Conservation (phyloP, 2,329 filamentous ascomycete species). For the Colletotrichum orchidophilum region DNA sequence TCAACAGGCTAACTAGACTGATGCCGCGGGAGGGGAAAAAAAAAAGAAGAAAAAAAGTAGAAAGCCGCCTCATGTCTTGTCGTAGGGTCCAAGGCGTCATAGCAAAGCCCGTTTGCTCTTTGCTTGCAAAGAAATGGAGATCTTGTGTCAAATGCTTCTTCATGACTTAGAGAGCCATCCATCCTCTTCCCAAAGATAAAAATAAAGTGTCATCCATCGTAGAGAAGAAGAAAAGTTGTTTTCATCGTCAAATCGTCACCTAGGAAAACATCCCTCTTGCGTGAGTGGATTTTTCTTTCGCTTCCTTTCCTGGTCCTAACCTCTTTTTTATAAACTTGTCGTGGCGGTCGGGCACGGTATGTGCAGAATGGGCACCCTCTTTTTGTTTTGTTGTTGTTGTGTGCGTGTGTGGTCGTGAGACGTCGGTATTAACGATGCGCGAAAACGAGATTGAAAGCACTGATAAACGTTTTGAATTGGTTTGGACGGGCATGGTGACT, state of each 20-base stretch:
- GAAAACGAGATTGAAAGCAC: slow-evolving; percentile 5
- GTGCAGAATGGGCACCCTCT: slow-evolving; percentile 1
- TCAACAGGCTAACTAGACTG: neutral
- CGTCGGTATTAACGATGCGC: slow-evolving; percentile 26
- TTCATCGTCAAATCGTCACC: slow-evolving; percentile 23
- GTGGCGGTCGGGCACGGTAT: slow-evolving; percentile 7
- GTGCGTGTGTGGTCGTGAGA: slow-evolving; percentile 12
- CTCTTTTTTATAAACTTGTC: slow-evolving; percentile 24
- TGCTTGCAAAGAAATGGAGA: slow-evolving; percentile 22
- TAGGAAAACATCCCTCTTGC: neutral
- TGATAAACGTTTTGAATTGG: slow-evolving; percentile 10
- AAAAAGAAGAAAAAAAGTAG: neutral
- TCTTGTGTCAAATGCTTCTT: neutral
- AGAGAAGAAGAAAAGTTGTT: neutral
- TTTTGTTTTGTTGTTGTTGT: neutral
- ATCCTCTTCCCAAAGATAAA: neutral
- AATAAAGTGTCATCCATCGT: neutral
- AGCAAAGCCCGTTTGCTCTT: slow-evolving; percentile 32
- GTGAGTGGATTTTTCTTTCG: neutral
- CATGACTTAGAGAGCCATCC: neutral
- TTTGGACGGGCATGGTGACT: slow-evolving; percentile 15
- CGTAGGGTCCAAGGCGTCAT: slow-evolving; percentile 31
- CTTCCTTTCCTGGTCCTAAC: neutral
- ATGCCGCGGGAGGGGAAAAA: neutral
- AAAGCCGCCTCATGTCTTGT: slow-evolving; percentile 31